Base-by-base conservation (phyloP, 768 basidiomycete species). In the Mycena galopus region DNA sequence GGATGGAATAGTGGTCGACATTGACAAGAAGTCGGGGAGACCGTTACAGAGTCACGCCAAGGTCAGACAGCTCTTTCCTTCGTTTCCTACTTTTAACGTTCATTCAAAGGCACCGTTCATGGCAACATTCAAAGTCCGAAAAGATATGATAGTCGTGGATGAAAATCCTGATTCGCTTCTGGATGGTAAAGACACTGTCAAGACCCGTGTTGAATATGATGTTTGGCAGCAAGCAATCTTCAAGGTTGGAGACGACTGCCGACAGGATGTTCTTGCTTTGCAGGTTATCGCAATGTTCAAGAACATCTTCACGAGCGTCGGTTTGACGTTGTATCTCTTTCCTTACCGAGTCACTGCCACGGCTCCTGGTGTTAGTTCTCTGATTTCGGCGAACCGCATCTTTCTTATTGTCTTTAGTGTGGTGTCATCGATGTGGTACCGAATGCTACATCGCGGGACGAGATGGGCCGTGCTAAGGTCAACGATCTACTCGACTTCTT, bases 271-370 rank as follows among this genome's bases (percentile, higher is more conserved):
- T n/a, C 89, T 99, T 55, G 98, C 98, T 0, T 85, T 99, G 58
- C 98, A 99, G 78, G 84, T 98, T 72, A 99, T 99, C 73, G 98
- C 98, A 7, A 99, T 99, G 96, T 98, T 99, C 89, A 99, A 99
- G 84, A 98, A 98, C 81, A 93, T 98, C 68, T 99, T 97, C 84
- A 93, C 89, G 16, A 89, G 90, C 72, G 88, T 97, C 70, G 98
- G 98, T 1, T 85, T 99, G 66, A 94, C 92, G 3, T 84, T 98
- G 23, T 98, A 99, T 78, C 88, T 99, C 44, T 97, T 91, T 81
- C 98, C 98, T 0, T 99, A 99, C 78, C 91, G 97, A 51, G 98
- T 99, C 19, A 98, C 96, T 12, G 97, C 98, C 1, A 99, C 98
- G 9, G 96, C 91, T 16, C 96, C 98, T 12, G 98, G 97, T 14